phyloP scores from a whole-genome alignment of 139 green algal species.

The Coelastrella sp. region DNA sequence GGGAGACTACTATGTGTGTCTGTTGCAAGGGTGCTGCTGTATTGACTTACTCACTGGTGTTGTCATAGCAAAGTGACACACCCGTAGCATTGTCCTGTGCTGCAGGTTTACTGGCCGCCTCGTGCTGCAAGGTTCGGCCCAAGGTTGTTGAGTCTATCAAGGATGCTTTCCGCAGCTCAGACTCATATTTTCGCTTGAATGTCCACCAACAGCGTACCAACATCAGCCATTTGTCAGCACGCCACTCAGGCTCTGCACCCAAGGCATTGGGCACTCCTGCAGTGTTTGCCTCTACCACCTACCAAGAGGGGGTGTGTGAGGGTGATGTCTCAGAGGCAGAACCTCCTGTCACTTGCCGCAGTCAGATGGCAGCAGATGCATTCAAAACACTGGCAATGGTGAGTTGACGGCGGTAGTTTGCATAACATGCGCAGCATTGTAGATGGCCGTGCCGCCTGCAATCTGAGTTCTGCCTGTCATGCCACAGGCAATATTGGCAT shows the following conservation, averaged over 20 bases:
- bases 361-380: conserved; percentile 6
- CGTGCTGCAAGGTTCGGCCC: conserved; percentile 27
- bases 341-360: not conserved
- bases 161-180: conserved; percentile 38
- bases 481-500: too few relatives aligned
- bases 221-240: too few relatives aligned
- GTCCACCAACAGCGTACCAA: too few relatives aligned
- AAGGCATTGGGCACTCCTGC: not conserved
- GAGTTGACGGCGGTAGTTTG: too few relatives aligned
- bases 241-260: not conserved
- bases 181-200: conserved; percentile 57
- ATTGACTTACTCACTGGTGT: too few relatives aligned
- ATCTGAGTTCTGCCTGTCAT: too few relatives aligned
- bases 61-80: too few relatives aligned
- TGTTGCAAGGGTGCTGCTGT: too few relatives aligned
- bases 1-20: too few relatives aligned
- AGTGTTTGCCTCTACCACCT: conserved; percentile 13
- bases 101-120: conserved; percentile 10
- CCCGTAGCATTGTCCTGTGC: too few relatives aligned
- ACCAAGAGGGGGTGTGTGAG: not conserved
- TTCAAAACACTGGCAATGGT: conserved; percentile 36
- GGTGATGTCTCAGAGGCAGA: not conserved
- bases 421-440: not conserved
- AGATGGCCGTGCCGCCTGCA: not conserved
- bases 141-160: conserved; percentile 26